Conservation (phyloP, 78 protist species). For the Planoprotostelium fungivorum region DNA sequence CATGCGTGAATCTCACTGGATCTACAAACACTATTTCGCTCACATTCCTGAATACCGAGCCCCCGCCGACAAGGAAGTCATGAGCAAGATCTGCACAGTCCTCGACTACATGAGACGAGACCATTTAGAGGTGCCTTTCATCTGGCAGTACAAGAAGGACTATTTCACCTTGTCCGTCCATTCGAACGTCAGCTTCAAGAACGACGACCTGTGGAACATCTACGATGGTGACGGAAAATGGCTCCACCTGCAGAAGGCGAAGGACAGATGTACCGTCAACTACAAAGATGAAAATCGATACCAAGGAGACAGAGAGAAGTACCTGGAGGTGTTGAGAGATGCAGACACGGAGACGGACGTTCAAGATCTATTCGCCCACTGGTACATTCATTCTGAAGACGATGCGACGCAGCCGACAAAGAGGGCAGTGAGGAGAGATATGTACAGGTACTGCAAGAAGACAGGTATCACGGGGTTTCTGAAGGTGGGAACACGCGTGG, state of each 20-base stretch:
- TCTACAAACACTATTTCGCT: not conserved
- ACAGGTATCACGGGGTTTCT: conserved; percentile 26
- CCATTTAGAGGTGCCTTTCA: conserved; percentile 43
- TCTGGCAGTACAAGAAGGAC: conserved; percentile 41
- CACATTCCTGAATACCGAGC: not conserved
- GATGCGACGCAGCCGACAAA: not conserved
- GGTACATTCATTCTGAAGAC: not conserved
- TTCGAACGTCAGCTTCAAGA: not conserved
- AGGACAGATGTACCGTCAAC: conserved; percentile 3
- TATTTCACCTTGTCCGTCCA: conserved; percentile 2
- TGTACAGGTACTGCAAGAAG: conserved; percentile 32
- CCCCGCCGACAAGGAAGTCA: not conserved
- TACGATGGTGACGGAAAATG: conserved; percentile 56
- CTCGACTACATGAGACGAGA: conserved; percentile 26
- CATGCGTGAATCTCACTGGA: not conserved
- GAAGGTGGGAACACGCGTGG: not conserved
- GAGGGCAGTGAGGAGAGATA: conserved; percentile 54
- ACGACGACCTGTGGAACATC: conserved; percentile 45
- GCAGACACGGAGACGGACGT: not conserved
- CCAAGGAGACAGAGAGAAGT: not conserved
- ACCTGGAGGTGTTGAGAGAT: not conserved
- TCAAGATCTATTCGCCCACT: not conserved
- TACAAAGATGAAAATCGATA: not conserved
- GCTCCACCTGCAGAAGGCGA: conserved; percentile 14
- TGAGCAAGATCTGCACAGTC: conserved; percentile 17